phyloP scores from a whole-genome alignment of 768 basidiomycete genomes.

The Podaxis sp. region DNA sequence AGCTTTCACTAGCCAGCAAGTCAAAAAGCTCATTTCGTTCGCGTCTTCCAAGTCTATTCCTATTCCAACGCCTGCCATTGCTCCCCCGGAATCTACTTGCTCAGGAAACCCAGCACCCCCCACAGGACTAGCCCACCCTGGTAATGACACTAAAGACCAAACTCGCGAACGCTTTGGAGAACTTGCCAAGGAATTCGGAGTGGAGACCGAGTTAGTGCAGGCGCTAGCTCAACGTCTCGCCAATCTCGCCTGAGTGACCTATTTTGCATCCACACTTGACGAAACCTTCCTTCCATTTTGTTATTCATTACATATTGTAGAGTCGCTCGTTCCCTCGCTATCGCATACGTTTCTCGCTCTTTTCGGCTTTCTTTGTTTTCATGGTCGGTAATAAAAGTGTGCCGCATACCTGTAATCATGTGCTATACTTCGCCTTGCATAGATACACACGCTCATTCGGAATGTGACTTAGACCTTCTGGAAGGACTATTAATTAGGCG shows the following conservation, averaged over 20 bases:
- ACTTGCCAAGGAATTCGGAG: slow-evolving; percentile 76
- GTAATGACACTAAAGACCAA: background rate
- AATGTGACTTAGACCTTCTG: background rate
- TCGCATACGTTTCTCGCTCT: slow-evolving; percentile 4
- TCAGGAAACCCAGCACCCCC: background rate
- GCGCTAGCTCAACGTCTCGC: slow-evolving; percentile 63
- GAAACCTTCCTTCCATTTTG: background rate
- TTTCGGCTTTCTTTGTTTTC: slow-evolving; percentile 10
- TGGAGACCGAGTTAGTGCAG: slow-evolving; percentile 66
- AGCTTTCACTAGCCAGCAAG: slow-evolving; percentile 70
- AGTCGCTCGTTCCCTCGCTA: slow-evolving; percentile 6
- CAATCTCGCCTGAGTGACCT: slow-evolving; percentile 16
- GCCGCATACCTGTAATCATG: slow-evolving; percentile 6
- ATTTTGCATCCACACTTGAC: slow-evolving; percentile 4
- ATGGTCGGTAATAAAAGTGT: slow-evolving; percentile 5
- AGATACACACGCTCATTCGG: slow-evolving; percentile 8
- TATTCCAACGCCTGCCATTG: slow-evolving; percentile 17
- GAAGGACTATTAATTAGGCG: background rate
- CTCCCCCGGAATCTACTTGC: background rate
- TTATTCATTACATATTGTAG: slow-evolving; percentile 12
- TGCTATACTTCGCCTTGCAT: slow-evolving; percentile 10
- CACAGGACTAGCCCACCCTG: background rate
- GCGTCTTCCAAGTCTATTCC: slow-evolving; percentile 18
- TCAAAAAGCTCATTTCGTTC: slow-evolving; percentile 21
- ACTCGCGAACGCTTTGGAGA: slow-evolving; percentile 25